Percentiles rank a stretch among this genome's conserved stretches.
phyloP scores from a whole-genome alignment of 2,329 filamentous ascomycete species.

The Xylariaceae sp. region DNA sequence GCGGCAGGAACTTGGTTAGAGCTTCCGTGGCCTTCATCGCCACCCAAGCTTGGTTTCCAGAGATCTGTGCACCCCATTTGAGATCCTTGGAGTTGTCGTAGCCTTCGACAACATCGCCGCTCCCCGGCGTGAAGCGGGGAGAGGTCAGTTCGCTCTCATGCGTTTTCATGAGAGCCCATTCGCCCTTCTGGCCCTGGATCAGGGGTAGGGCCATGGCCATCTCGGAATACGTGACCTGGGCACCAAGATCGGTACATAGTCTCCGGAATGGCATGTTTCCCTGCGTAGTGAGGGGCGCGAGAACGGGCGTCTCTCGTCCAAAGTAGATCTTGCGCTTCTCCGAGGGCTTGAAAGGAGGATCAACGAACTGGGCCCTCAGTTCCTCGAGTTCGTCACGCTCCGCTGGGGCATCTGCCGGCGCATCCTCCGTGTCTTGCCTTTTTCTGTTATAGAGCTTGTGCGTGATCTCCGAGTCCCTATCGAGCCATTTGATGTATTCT shows the following conservation, averaged over 20 bases:
- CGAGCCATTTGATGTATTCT: conserved; percentile 70
- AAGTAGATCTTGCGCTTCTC: conserved; percentile 95
- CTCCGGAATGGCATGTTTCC: conserved; percentile 93
- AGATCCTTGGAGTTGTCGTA: conserved; percentile 82
- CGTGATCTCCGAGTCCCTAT: conserved; percentile 52
- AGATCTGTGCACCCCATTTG: conserved; percentile 88
- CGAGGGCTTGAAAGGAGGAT: conserved; percentile 81
- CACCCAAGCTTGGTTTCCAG: conserved; percentile 85
- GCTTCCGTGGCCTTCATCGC: conserved; percentile 84
- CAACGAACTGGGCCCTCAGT: conserved; percentile 72
- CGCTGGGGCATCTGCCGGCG: conserved; percentile 31
- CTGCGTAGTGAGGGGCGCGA: conserved; percentile 95
- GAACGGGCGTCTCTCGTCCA: conserved; percentile 81
- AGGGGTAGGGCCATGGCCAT: conserved; percentile 93
- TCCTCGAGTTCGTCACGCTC: conserved; percentile 53
- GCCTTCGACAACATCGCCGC: conserved; percentile 54
- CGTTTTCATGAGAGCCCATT: conserved; percentile 93
- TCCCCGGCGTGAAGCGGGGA: conserved; percentile 58
- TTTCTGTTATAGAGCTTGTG: conserved; percentile 44
- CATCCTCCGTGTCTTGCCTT: conserved; percentile 37
- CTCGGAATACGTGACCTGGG: conserved; percentile 92
- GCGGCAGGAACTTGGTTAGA: conserved; percentile 69
- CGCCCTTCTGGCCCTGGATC: conserved; percentile 80
- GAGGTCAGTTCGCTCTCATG: conserved; percentile 76
- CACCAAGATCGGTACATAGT: conserved; percentile 82